Evolutionary conservation across 1,284 basidiomycete genomes (phyloP).

Genomic region (Cutaneotrichosporon cutaneum): DNA sequence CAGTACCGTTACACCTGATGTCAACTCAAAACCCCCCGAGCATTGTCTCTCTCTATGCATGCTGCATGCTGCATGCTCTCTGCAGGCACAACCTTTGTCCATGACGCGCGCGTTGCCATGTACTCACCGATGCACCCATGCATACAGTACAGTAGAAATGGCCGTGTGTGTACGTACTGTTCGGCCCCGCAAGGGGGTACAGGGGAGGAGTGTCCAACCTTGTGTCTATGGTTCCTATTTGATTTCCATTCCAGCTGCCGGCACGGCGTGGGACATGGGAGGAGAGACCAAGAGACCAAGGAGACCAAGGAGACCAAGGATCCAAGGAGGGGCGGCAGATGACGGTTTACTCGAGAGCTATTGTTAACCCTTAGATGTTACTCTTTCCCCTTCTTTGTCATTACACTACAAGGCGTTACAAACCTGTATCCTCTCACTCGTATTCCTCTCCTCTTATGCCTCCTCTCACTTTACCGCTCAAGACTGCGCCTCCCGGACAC

Average conservation of each 20-base stretch:
- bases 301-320: too few relatives aligned
- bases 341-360: not conserved
- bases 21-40: not conserved
- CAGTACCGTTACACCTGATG: not conserved
- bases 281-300: too few relatives aligned
- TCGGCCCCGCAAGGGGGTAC: not conserved
- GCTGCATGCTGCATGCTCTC: too few relatives aligned
- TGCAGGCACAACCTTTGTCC: not conserved
- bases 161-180: too few relatives aligned
- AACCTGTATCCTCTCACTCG: not conserved
- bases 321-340: too few relatives aligned
- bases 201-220: not conserved
- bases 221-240: not conserved
- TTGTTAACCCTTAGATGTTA: conserved; percentile 1
- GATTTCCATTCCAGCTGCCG: not conserved
- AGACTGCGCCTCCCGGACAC: not conserved
- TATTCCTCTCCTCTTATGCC: not conserved
- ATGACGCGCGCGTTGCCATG: too few relatives aligned
- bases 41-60: too few relatives aligned
- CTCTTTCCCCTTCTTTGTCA: conserved; percentile 1
- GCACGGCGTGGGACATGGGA: not conserved
- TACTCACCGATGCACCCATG: too few relatives aligned
- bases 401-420: not conserved
- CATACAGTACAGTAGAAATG: too few relatives aligned
- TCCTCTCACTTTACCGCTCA: not conserved